These are phyloP conservation scores for Mycosphaerella sp. DNA, from an alignment of 2,329 filamentous ascomycete species.

Conservation along the genomic window DNA sequence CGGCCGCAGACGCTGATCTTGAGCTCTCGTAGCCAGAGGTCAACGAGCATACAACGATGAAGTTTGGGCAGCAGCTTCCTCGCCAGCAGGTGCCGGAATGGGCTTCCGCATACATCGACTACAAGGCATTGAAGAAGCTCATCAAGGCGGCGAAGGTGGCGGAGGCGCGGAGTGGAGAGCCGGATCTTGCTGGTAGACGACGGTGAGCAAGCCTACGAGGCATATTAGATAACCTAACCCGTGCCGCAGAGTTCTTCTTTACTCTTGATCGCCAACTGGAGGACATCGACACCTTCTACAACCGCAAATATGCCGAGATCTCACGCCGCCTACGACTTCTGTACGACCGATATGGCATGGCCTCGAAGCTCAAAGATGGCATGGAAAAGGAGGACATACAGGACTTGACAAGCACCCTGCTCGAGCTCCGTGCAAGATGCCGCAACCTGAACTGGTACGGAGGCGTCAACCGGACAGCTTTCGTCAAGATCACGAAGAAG, in stretches of 20 bases:
- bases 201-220: conserved; percentile 36
- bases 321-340: conserved; percentile 78
- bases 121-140: conserved; percentile 89
- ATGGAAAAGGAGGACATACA: conserved; percentile 85
- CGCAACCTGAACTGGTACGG: conserved; percentile 96
- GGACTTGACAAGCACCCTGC: conserved; percentile 80
- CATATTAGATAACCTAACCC: conserved; percentile 24
- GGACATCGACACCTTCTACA: conserved; percentile 94
- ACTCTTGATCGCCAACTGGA: conserved; percentile 94
- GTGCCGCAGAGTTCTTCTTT: conserved; percentile 80
- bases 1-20: conserved; percentile 3
- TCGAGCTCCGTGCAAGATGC: conserved; percentile 80
- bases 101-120: conserved; percentile 79
- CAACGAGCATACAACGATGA: conserved; percentile 16
- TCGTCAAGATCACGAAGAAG: conserved; percentile 99
- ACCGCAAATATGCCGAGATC: conserved; percentile 84
- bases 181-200: conserved; percentile 83
- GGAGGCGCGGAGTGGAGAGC: conserved; percentile 56
- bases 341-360: conserved; percentile 77
- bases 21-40: background rate
- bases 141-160: conserved; percentile 69
- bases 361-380: conserved; percentile 60
- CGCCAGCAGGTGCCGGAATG: conserved; percentile 84
- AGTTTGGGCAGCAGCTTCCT: conserved; percentile 55
- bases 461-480: conserved; percentile 90